Conservation (phyloP, 208 protist species). For the Lotmaria passim region DNA sequence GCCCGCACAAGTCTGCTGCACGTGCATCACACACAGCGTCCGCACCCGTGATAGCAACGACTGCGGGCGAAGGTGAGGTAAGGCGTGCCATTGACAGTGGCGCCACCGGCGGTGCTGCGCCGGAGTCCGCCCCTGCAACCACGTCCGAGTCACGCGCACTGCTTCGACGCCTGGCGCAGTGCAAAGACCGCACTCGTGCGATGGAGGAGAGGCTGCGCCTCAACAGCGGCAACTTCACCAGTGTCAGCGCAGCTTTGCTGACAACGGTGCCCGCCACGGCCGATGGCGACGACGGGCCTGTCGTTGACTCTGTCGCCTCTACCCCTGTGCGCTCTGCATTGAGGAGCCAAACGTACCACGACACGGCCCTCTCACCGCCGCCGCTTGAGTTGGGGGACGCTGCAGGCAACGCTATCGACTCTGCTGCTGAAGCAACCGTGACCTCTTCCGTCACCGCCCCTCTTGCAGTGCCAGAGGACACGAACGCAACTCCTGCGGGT, state of each 20-base stretch:
- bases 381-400: background rate
- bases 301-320: background rate
- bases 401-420: background rate
- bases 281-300: background rate
- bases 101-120: background rate
- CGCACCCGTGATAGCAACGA: background rate
- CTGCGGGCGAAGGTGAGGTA: background rate
- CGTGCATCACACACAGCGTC: background rate
- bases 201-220: conserved; percentile 32
- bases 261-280: background rate
- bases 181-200: conserved; percentile 25
- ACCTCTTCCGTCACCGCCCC: background rate
- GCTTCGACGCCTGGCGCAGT: conserved; percentile 33
- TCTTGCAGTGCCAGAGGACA: background rate
- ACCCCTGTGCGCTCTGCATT: conserved; percentile 9
- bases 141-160: conserved; percentile 23
- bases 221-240: conserved; percentile 16
- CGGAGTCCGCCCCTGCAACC: too few species aligned
- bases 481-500: background rate
- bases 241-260: conserved; percentile 1
- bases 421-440: background rate
- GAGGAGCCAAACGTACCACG: background rate
- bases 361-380: background rate
- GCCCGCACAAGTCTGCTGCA: background rate
- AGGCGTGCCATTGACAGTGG: background rate